Evolutionary conservation across 495 filamentous ascomycete genomes (phyloP).

Genomic region (Physcia stellaris): DNA sequence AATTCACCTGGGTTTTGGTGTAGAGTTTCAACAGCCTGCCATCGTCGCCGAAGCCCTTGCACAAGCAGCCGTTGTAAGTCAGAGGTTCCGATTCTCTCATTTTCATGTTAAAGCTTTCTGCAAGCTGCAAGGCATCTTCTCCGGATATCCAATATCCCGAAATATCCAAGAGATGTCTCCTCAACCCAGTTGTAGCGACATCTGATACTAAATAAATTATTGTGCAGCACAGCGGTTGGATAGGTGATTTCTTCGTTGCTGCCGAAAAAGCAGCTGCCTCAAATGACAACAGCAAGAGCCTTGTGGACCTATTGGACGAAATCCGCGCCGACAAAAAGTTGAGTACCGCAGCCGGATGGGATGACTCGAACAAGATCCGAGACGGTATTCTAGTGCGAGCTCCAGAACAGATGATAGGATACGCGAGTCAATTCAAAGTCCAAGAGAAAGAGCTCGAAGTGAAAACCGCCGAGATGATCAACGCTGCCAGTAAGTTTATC

Average conservation of each 20-base stretch:
- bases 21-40: conserved; percentile 70
- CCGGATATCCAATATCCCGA: no score
- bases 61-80: conserved; percentile 50
- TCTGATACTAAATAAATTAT: background rate
- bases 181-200: background rate
- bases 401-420: conserved; percentile 43
- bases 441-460: conserved; percentile 48
- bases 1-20: conserved; percentile 72
- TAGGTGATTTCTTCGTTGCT: conserved; percentile 29
- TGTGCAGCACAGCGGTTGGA: background rate
- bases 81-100: conserved; percentile 24
- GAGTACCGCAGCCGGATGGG: conserved; percentile 28
- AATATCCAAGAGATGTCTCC: no score
- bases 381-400: conserved; percentile 53
- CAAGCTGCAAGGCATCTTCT: no score
- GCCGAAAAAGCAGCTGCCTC: conserved; percentile 37
- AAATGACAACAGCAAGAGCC: conserved; percentile 26
- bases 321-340: conserved; percentile 42
- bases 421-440: conserved; percentile 47
- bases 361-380: conserved; percentile 47
- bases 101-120: no score
- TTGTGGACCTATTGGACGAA: conserved; percentile 46
- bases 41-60: conserved; percentile 73
- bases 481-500: conserved; percentile 35
- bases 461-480: conserved; percentile 64